Conservation (phyloP, 2,329 filamentous ascomycete genomes). For the Colletotrichum ledebouriae region DNA sequence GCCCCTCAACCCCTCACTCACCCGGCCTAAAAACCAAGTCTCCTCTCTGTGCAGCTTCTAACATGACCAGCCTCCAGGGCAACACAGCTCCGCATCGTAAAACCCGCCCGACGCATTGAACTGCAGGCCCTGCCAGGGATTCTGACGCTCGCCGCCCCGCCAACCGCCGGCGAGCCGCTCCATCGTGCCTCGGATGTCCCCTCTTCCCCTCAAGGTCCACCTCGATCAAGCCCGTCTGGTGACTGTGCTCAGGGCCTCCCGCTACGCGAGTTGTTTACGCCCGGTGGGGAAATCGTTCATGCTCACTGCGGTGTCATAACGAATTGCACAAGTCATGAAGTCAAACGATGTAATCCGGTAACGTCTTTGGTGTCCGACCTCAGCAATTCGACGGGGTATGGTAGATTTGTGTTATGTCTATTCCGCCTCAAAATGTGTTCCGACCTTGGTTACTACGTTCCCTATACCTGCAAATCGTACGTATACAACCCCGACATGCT, state of each 20-base stretch:
- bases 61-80: conserved; percentile 13
- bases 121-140: conserved; percentile 14
- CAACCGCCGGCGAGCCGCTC: conserved; percentile 23
- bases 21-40: conserved; percentile 19
- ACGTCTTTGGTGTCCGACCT: too few species aligned
- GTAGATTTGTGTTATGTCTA: too few species aligned
- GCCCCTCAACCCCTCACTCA: conserved; percentile 25
- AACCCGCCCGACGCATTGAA: conserved; percentile 1
- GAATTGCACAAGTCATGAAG: too few species aligned
- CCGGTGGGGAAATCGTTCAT: not conserved
- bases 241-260: conserved; percentile 6
- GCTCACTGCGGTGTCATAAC: too few species aligned
- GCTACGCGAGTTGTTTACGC: not conserved
- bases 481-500: not conserved
- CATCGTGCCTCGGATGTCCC: conserved; percentile 15
- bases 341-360: too few species aligned
- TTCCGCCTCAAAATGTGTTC: not conserved
- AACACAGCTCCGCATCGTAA: conserved; percentile 7
- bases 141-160: conserved; percentile 20
- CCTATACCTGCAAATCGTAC: too few species aligned
- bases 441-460: not conserved
- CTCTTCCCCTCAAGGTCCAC: not conserved
- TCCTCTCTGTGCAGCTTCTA: not conserved
- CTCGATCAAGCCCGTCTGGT: not conserved
- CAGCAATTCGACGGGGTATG: too few species aligned